Evolutionary conservation across 305 asterid species (phyloP).

Genomic region (Euphrasia arctica): DNA sequence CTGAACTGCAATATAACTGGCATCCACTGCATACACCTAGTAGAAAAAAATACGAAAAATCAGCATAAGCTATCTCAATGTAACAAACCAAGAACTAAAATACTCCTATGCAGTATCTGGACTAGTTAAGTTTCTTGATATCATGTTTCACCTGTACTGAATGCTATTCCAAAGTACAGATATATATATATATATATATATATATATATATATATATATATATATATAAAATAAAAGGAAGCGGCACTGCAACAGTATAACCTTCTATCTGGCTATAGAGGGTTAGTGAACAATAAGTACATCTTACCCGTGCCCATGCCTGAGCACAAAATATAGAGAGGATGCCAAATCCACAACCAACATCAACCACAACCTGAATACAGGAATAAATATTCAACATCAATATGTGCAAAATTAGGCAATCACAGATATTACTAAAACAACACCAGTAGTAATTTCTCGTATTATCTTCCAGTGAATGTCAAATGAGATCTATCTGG

Average conservation of each 20-base stretch:
- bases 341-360: slow-evolving; percentile 99
- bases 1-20: slow-evolving; percentile 94
- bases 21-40: slow-evolving; percentile 99
- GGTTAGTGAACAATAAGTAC: slow-evolving; percentile 19
- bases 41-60: slow-evolving; percentile 30
- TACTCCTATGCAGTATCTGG: slow-evolving; percentile 16
- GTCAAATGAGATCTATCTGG: slow-evolving; percentile 17
- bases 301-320: slow-evolving; percentile 97
- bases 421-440: neutral
- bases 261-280: slow-evolving; percentile 18
- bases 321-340: slow-evolving; percentile 99
- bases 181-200: too few species aligned
- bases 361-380: slow-evolving; percentile 93
- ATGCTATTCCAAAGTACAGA: slow-evolving; percentile 1
- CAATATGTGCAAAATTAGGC: slow-evolving; percentile 18
- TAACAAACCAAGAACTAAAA: slow-evolving; percentile 24
- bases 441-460: neutral
- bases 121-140: neutral
- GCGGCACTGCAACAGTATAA: neutral
- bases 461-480: slow-evolving; percentile 15
- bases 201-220: too few species aligned
- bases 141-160: neutral
- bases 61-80: slow-evolving; percentile 26
- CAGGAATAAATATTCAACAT: slow-evolving; percentile 27
- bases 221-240: slow-evolving; percentile 12